These are phyloP conservation scores for Arthrobotrys conoides DNA, from an alignment of 2,329 filamentous ascomycete species.

Conservation along the genomic window DNA sequence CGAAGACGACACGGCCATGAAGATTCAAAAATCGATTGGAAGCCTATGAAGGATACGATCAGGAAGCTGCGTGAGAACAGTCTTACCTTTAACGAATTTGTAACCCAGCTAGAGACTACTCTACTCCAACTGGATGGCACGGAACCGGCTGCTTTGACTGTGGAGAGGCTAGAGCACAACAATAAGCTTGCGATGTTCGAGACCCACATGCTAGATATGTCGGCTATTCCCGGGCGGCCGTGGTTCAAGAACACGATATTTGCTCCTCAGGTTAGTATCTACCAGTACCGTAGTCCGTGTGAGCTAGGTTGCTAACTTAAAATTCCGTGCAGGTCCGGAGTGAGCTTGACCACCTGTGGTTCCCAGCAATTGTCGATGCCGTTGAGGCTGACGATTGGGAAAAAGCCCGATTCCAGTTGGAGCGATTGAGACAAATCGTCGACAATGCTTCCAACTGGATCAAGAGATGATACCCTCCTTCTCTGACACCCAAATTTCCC, in stretches of 20 bases:
- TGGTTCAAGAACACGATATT: slow-evolving; percentile 96
- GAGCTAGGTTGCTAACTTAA: slow-evolving; percentile 18
- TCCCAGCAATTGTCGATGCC: slow-evolving; percentile 86
- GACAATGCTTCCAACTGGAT: slow-evolving; percentile 58
- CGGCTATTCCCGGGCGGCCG: slow-evolving; percentile 85
- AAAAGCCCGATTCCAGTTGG: slow-evolving; percentile 68
- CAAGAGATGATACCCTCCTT: slow-evolving; percentile 34
- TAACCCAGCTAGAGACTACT: slow-evolving; percentile 80
- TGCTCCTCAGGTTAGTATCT: slow-evolving; percentile 75
- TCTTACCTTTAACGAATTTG: slow-evolving; percentile 77
- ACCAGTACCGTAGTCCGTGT: background rate
- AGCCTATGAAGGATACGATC: slow-evolving; percentile 76
- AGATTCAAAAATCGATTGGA: slow-evolving; percentile 70
- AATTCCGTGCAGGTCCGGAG: slow-evolving; percentile 35
- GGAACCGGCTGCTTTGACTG: slow-evolving; percentile 78
- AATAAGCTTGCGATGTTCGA: slow-evolving; percentile 85
- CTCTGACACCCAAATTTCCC: slow-evolving; percentile 11
- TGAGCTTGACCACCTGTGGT: slow-evolving; percentile 66
- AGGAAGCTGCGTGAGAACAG: slow-evolving; percentile 73
- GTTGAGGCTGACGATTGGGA: slow-evolving; percentile 80
- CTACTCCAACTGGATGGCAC: slow-evolving; percentile 81
- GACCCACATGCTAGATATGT: slow-evolving; percentile 83
- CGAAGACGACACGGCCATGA: slow-evolving; percentile 62
- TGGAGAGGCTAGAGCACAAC: slow-evolving; percentile 82
- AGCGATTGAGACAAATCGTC: slow-evolving; percentile 49